Percentiles rank a stretch among this genome's conserved stretches.
These are phyloP conservation scores for Trichoderma sp. DNA, from an alignment of 2,329 filamentous ascomycete genomes.

Conservation along the genomic window DNA sequence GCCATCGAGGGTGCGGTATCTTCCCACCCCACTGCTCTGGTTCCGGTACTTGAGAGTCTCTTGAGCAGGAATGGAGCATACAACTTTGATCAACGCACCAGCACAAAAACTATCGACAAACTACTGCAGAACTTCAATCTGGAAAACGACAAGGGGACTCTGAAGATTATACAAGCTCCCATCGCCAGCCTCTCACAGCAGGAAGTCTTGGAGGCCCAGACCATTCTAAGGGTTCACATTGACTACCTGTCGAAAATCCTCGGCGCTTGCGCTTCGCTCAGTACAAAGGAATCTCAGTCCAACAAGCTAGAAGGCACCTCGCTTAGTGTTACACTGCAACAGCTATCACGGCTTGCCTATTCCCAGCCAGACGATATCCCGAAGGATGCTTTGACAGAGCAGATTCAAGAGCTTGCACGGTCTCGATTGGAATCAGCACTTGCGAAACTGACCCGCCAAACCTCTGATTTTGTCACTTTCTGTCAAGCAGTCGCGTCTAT, in stretches of 20 bases:
- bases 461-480: slow-evolving; percentile 51
- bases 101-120: slow-evolving; percentile 77
- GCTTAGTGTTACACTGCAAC: slow-evolving; percentile 44
- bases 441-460: slow-evolving; percentile 53
- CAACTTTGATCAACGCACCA: slow-evolving; percentile 83
- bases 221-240: slow-evolving; percentile 47
- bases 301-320: slow-evolving; percentile 31
- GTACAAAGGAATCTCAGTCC: slow-evolving; percentile 25
- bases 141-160: slow-evolving; percentile 52
- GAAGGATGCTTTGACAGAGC: slow-evolving; percentile 47
- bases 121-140: slow-evolving; percentile 60
- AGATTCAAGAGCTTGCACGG: slow-evolving; percentile 52
- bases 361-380: slow-evolving; percentile 42
- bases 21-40: slow-evolving; percentile 56
- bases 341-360: slow-evolving; percentile 56
- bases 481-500: slow-evolving; percentile 54
- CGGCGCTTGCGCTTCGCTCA: slow-evolving; percentile 34
- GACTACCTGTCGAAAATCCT: slow-evolving; percentile 54
- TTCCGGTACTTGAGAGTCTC: slow-evolving; percentile 62
- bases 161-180: slow-evolving; percentile 47
- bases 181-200: slow-evolving; percentile 31
- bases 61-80: slow-evolving; percentile 66
- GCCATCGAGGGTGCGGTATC: slow-evolving; percentile 64
- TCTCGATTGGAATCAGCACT: slow-evolving; percentile 56
- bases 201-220: slow-evolving; percentile 30